Percentiles rank a stretch among this genome's conserved stretches.
phyloP scores from a whole-genome alignment of 371 early-diverging fungal species.

The Massospora cicadina region DNA sequence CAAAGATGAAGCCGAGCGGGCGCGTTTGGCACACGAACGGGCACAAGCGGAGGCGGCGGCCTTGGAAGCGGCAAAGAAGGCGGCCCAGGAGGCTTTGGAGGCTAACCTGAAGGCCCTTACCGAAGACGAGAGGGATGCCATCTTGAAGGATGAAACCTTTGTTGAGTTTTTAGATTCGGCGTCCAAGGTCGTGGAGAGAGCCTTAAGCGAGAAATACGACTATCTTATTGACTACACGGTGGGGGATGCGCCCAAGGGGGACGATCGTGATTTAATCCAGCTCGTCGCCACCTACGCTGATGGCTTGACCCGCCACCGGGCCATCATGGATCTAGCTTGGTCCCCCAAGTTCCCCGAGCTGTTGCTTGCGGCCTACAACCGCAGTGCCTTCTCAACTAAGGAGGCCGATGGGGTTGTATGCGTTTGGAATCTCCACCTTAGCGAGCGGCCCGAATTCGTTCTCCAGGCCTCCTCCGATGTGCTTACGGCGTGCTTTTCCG shows the following conservation, averaged over 20 bases:
- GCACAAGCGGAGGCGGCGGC: conserved; percentile 27
- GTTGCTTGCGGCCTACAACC: conserved; percentile 73
- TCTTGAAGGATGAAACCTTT: conserved; percentile 58
- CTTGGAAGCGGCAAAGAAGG: conserved; percentile 12
- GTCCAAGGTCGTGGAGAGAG: conserved; percentile 75
- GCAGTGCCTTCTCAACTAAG: conserved; percentile 61
- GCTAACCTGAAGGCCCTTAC: conserved; percentile 35
- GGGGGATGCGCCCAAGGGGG: conserved; percentile 23
- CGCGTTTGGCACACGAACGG: conserved; percentile 38
- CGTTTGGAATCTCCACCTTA: conserved; percentile 81
- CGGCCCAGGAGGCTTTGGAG: neutral
- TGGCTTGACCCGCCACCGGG: conserved; percentile 55
- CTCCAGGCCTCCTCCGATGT: conserved; percentile 85
- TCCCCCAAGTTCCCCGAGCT: conserved; percentile 82
- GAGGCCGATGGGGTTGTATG: conserved; percentile 87
- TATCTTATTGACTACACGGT: conserved; percentile 85
- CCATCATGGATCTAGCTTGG: conserved; percentile 84
- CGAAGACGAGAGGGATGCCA: conserved; percentile 55
- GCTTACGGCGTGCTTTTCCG: conserved; percentile 68
- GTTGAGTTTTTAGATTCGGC: conserved; percentile 69
- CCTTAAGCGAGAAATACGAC: conserved; percentile 77
- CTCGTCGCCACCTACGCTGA: conserved; percentile 58
- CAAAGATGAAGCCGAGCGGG: conserved; percentile 33
- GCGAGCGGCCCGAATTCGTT: conserved; percentile 83
- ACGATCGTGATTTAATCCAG: conserved; percentile 50